Evolutionary conservation across 2,329 filamentous ascomycete genomes (phyloP).

Genomic region (Sarocladiaceae sp.): DNA sequence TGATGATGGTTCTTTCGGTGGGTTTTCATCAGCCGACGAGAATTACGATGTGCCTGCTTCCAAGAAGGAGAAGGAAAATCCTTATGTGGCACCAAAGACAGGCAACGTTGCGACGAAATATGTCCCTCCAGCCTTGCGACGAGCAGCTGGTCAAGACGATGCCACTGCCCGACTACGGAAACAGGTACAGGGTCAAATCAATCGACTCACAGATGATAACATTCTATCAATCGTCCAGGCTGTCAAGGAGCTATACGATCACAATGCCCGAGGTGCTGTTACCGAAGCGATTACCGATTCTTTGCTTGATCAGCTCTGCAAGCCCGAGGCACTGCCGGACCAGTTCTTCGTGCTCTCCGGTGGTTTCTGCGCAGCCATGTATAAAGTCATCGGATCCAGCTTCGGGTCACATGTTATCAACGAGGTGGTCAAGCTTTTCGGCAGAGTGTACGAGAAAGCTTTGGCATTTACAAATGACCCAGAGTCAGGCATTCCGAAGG

Average conservation of each 20-base stretch:
- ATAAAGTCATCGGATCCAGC: slow-evolving; percentile 82
- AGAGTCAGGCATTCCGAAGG: slow-evolving; percentile 25
- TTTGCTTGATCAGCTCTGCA: slow-evolving; percentile 73
- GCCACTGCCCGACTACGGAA: slow-evolving; percentile 65
- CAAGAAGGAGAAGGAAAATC: slow-evolving; percentile 67
- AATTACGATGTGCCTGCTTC: slow-evolving; percentile 24
- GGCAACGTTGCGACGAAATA: slow-evolving; percentile 63
- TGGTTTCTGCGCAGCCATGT: slow-evolving; percentile 82
- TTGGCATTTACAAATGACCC: slow-evolving; percentile 19
- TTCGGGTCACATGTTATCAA: slow-evolving; percentile 87
- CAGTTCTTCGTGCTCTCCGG: slow-evolving; percentile 89
- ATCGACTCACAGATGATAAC: slow-evolving; percentile 89
- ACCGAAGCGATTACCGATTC: slow-evolving; percentile 76
- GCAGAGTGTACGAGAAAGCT: slow-evolving; percentile 53
- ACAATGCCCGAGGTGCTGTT: slow-evolving; percentile 82
- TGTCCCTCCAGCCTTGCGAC: slow-evolving; percentile 79
- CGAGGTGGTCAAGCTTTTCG: slow-evolving; percentile 70
- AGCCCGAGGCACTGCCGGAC: slow-evolving; percentile 73
- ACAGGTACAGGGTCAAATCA: slow-evolving; percentile 83
- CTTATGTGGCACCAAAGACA: slow-evolving; percentile 71
- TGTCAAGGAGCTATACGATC: slow-evolving; percentile 77
- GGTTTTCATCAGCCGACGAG: slow-evolving; percentile 31
- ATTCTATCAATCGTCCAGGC: slow-evolving; percentile 79
- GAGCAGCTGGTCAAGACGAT: slow-evolving; percentile 60
- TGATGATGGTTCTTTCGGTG: slow-evolving; percentile 31